Evolutionary conservation across 192 early-diverging fungal genomes (phyloP).

Genomic region (Neocallimastix lanati): DNA sequence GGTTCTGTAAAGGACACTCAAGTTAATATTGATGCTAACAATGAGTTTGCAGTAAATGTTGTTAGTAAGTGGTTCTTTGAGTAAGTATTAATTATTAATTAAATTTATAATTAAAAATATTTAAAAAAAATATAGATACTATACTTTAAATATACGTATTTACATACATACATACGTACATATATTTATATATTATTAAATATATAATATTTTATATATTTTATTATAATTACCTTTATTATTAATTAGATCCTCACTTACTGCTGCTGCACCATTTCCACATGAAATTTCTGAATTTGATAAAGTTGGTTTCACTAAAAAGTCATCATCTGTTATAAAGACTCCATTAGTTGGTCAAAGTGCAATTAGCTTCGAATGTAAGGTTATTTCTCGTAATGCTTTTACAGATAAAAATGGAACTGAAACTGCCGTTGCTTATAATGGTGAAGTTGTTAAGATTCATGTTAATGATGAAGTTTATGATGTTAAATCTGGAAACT

Average conservation of each 20-base stretch:
- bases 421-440: background rate
- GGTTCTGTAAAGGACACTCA: background rate
- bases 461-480: background rate
- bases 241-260: background rate
- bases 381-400: background rate
- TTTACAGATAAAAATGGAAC: background rate
- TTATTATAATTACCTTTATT: too few relatives aligned
- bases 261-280: background rate
- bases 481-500: background rate
- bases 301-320: background rate
- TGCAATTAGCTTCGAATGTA: background rate
- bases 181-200: too few relatives aligned
- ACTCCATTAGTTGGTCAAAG: background rate
- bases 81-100: background rate
- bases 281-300: background rate
- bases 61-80: background rate
- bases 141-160: too few relatives aligned
- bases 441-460: background rate
- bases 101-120: too few relatives aligned
- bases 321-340: background rate
- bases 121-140: too few relatives aligned
- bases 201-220: too few relatives aligned
- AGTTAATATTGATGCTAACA: background rate
- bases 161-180: too few relatives aligned
- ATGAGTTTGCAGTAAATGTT: background rate